A percentile compares a stretch with the other conserved stretches of the same genome.
phyloP scores from a whole-genome alignment of 805 yeast species.

The Scheffersomyces spartinae region DNA sequence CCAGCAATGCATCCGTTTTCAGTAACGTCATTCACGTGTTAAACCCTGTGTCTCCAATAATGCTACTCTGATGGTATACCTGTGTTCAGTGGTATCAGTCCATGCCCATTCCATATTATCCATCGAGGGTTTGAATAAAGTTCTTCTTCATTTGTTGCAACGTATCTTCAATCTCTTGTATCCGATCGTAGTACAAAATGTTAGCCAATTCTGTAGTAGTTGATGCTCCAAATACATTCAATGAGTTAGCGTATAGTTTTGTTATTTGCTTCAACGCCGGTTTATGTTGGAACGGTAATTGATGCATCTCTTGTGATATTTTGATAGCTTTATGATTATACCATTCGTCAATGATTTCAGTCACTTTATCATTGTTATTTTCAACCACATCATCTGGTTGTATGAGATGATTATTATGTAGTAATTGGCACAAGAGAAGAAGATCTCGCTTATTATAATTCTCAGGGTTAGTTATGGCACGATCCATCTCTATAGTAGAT shows the following conservation, averaged over 20 bases:
- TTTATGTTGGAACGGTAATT: conserved; percentile 6
- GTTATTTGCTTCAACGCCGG: conserved; percentile 11
- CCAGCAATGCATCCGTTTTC: too few species aligned
- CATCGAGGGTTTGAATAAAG: too few species aligned
- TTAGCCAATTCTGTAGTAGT: conserved; percentile 31
- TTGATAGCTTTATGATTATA: conserved; percentile 15
- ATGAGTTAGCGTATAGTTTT: conserved; percentile 15
- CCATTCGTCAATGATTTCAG: conserved; percentile 16
- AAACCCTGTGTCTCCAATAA: too few species aligned
- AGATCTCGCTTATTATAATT: conserved; percentile 17
- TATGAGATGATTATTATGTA: conserved; percentile 21
- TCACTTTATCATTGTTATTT: conserved; percentile 3
- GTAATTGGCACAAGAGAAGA: conserved; percentile 24
- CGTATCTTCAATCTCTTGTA: conserved; percentile 19
- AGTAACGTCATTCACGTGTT: too few species aligned
- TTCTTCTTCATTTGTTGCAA: conserved; percentile 13
- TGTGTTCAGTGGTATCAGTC: too few species aligned
- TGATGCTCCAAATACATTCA: conserved; percentile 11
- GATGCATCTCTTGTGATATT: conserved; percentile 10
- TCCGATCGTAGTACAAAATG: conserved; percentile 16
- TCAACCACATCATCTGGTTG: conserved; percentile 12
- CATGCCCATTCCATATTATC: too few species aligned
- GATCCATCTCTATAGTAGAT: too few species aligned
- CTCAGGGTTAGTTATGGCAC: conserved; percentile 1
- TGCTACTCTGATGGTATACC: too few species aligned